A percentile compares a stretch with the other conserved stretches of the same genome.
phyloP scores from a whole-genome alignment of 495 filamentous ascomycete genomes.

The Talaromyces liani region DNA sequence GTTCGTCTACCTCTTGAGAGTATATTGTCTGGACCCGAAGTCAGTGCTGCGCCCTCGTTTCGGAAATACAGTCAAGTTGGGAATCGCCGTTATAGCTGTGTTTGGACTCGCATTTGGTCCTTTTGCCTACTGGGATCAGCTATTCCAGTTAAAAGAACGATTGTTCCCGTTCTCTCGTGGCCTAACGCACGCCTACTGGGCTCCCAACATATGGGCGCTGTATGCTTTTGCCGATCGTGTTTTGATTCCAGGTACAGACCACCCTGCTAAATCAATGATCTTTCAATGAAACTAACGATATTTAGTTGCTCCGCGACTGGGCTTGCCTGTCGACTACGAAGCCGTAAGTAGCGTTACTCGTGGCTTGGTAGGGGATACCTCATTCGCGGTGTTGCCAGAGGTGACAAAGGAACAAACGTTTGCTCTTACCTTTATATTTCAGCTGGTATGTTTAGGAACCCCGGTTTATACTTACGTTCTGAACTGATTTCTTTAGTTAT shows the following conservation, averaged over 20 bases:
- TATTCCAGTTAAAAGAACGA: conserved; percentile 77
- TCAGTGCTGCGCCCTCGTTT: conserved; percentile 71
- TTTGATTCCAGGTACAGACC: conserved; percentile 63
- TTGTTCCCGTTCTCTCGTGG: conserved; percentile 93
- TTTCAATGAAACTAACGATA: neutral
- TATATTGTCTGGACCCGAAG: conserved; percentile 77
- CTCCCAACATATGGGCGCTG: conserved; percentile 93
- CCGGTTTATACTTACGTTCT: neutral
- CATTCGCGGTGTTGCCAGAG: conserved; percentile 88
- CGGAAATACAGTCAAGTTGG: conserved; percentile 75
- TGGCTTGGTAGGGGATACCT: conserved; percentile 88
- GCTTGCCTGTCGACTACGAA: conserved; percentile 59
- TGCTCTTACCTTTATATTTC: conserved; percentile 72
- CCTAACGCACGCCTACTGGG: conserved; percentile 96
- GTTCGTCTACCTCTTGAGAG: conserved; percentile 83
- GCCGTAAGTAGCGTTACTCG: conserved; percentile 85
- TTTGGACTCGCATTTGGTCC: conserved; percentile 84
- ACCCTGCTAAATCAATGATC: neutral
- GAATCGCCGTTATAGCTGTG: conserved; percentile 59
- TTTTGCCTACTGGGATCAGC: conserved; percentile 75
- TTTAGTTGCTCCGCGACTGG: conserved; percentile 70
- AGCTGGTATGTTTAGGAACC: conserved; percentile 47
- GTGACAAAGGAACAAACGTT: conserved; percentile 77
- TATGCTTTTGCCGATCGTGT: conserved; percentile 86
- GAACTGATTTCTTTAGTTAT: conserved; percentile 37